These are phyloP conservation scores for Comarum palustre DNA, from an alignment of 306 rosid genomes.

Conservation along the genomic window DNA sequence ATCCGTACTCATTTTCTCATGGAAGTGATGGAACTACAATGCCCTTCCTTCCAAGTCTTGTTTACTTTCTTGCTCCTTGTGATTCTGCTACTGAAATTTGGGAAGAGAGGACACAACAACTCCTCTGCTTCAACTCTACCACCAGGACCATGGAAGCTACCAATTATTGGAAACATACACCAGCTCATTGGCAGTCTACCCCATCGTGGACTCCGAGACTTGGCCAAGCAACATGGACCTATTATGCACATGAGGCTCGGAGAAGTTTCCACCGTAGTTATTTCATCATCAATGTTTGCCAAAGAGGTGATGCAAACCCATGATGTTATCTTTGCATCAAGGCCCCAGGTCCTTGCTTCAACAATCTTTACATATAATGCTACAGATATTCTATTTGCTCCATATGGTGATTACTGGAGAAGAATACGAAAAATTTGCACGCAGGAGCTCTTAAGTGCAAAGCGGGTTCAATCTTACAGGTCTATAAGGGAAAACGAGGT, in stretches of 20 bases:
- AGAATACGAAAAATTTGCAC: constrained; percentile 24
- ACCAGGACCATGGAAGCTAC: constrained; percentile 37
- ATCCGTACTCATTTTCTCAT: neutral
- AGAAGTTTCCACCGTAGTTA: constrained; percentile 26
- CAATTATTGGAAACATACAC: constrained; percentile 32
- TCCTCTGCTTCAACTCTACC: constrained; percentile 24
- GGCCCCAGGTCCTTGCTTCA: constrained; percentile 20
- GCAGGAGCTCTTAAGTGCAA: constrained; percentile 34
- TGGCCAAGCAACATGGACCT: constrained; percentile 35
- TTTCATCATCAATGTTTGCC: constrained; percentile 40
- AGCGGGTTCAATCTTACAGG: constrained; percentile 39
- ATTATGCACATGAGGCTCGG: constrained; percentile 43
- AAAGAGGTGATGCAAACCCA: constrained; percentile 40
- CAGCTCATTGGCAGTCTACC: constrained; percentile 23
- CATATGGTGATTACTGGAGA: constrained; percentile 20
- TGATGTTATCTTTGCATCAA: constrained; percentile 32
- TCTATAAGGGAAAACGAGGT: constrained; percentile 42
- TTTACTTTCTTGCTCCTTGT: neutral
- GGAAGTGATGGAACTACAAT: neutral
- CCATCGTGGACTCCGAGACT: constrained; percentile 27
- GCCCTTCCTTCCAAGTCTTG: neutral
- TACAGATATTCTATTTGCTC: neutral
- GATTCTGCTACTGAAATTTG: neutral
- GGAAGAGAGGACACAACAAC: neutral
- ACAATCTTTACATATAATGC: neutral